Base-by-base conservation (phyloP, 139 green algal genomes). In the Zygnema cylindricum region DNA sequence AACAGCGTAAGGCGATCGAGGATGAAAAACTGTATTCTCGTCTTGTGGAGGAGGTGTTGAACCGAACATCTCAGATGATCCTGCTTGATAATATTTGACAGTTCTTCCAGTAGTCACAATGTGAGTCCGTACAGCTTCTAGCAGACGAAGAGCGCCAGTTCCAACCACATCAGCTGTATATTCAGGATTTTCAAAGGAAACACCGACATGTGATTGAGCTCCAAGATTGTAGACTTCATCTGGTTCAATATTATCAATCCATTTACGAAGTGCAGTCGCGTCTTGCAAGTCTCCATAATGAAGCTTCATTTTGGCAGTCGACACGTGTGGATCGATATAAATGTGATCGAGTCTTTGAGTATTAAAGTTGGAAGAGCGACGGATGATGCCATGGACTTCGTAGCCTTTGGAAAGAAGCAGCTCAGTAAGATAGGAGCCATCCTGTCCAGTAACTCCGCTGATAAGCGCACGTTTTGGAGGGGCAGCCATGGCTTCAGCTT, bases 161-260 rank as follows among this genome's bases (percentile, higher is more conserved):
- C 90, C 94, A n/a, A 92, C 87, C 0, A 93, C 93, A 55, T 95
- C 92, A 1, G 93, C 93, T 25, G 95, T 96, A 87, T 94, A 95
- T 91, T 95, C 86, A 16, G 95, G 93, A 57, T 91, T 93, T 78
- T 96, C 82, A 82, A 96, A 97, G 33, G 94, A 96, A 0, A 96
- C 93, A 40, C 90, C 82, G 33, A 96, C 94, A 86, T 96, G 93
- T 69, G 88, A 94, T 84, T 95, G 92, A n/a, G 95, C 95, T 1
- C 87, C 95, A 25, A 97, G 88, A 85, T 97, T 96, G 92, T 96
- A 97, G 32, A 97, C 91, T 85, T 97, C 95, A 49, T 94, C 78
- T 1, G 94, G 95, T 81, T 92, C 69, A 25, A 91, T 92, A 21
- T 87, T 35, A n/a, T 89, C 82, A n/a, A 91, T 89, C 82, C 69